Conservation (phyloP, 2,329 filamentous ascomycete species). For the Aschersonia sp. region DNA sequence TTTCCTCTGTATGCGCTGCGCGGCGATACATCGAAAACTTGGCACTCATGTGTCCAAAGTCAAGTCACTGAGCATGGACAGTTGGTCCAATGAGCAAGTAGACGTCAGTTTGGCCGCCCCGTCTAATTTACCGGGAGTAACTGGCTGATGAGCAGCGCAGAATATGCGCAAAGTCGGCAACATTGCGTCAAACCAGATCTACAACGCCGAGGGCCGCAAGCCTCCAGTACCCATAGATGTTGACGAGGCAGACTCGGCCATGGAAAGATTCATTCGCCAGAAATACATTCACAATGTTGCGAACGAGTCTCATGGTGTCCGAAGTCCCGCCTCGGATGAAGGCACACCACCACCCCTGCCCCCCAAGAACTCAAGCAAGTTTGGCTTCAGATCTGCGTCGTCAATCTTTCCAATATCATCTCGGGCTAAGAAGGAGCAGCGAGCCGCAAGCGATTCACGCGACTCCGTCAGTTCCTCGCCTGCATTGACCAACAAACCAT, state of each 20-base stretch:
- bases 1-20: slow-evolving; percentile 96
- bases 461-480: slow-evolving; percentile 14
- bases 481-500: slow-evolving; percentile 45
- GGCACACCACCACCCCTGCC: slow-evolving; percentile 44
- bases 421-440: slow-evolving; percentile 40
- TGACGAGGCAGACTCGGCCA: slow-evolving; percentile 83
- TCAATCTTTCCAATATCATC: slow-evolving; percentile 53
- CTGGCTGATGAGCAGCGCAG: slow-evolving; percentile 25
- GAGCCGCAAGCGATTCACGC: slow-evolving; percentile 13
- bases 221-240: slow-evolving; percentile 77
- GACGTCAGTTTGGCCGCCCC: slow-evolving; percentile 46
- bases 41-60: slow-evolving; percentile 98
- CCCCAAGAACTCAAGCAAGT: slow-evolving; percentile 49
- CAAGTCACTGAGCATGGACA: slow-evolving; percentile 97
- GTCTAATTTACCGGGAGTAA: not conserved
- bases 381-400: slow-evolving; percentile 43
- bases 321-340: slow-evolving; percentile 39
- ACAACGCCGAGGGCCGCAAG: slow-evolving; percentile 73
- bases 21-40: slow-evolving; percentile 84
- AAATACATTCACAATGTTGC: slow-evolving; percentile 62
- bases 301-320: slow-evolving; percentile 22
- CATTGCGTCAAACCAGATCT: slow-evolving; percentile 67
- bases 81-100: slow-evolving; percentile 89
- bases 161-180: slow-evolving; percentile 94
- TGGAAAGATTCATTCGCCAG: slow-evolving; percentile 89